A percentile compares a stretch with the other conserved stretches of the same genome.
Conservation (phyloP, 345 rosid species). For the Syzygium jambos region DNA sequence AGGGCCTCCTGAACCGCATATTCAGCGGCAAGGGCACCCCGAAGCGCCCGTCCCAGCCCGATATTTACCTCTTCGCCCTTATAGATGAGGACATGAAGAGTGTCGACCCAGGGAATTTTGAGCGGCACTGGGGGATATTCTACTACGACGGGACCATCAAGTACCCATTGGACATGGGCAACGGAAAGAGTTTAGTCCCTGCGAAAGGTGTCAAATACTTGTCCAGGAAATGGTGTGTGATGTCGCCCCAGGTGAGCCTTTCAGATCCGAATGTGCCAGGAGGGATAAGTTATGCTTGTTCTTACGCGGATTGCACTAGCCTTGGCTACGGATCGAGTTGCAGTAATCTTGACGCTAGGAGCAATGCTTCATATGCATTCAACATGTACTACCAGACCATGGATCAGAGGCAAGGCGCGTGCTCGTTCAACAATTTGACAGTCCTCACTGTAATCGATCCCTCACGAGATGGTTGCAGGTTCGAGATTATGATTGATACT, state of each 20-base stretch:
- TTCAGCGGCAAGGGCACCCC: slow-evolving; percentile 59
- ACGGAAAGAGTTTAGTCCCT: slow-evolving; percentile 28
- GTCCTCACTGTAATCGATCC: slow-evolving; percentile 41
- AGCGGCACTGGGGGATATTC: slow-evolving; percentile 81
- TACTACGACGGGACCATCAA: slow-evolving; percentile 62
- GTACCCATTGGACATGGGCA: slow-evolving; percentile 32
- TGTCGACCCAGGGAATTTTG: slow-evolving; percentile 63
- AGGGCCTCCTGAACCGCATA: slow-evolving; percentile 61
- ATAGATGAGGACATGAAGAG: slow-evolving; percentile 85
- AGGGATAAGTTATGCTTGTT: slow-evolving; percentile 44
- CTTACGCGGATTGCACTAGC: slow-evolving; percentile 60
- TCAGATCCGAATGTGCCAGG: slow-evolving; percentile 19
- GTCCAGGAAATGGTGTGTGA: slow-evolving; percentile 63
- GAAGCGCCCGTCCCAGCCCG: slow-evolving; percentile 45
- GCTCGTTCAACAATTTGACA: slow-evolving; percentile 30
- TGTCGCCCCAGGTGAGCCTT: slow-evolving; percentile 34
- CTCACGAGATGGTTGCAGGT: slow-evolving; percentile 41
- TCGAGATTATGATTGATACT: slow-evolving; percentile 50
- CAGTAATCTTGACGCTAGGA: slow-evolving; percentile 21
- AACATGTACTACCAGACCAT: slow-evolving; percentile 63
- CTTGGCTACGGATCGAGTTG: slow-evolving; percentile 55
- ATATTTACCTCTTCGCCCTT: slow-evolving; percentile 63
- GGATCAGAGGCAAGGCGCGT: slow-evolving; percentile 51
- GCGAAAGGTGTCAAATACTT: slow-evolving; percentile 62
- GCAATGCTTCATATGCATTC: slow-evolving; percentile 74